Evolutionary conservation across 768 basidiomycete genomes (phyloP).

Genomic region (Hypsizygus marmoreus): DNA sequence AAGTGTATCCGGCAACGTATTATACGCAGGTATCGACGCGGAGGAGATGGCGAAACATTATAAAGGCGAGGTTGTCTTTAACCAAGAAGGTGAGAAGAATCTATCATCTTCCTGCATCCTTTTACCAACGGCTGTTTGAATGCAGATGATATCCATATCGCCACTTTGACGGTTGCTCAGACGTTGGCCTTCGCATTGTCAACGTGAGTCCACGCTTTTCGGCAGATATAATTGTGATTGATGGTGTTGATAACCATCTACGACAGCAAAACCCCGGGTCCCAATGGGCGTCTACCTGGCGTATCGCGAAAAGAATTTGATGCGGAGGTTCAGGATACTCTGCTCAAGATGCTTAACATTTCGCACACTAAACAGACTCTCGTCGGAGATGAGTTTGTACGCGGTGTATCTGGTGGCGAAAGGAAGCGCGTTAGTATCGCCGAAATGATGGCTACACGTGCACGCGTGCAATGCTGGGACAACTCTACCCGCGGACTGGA

Average conservation of each 20-base stretch:
- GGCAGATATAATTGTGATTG: background rate
- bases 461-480: conserved; percentile 82
- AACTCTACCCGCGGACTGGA: conserved; percentile 82
- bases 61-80: conserved; percentile 80
- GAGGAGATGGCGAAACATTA: conserved; percentile 76
- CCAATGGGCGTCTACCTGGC: conserved; percentile 70
- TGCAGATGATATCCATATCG: conserved; percentile 77
- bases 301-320: conserved; percentile 62
- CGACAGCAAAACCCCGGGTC: conserved; percentile 66
- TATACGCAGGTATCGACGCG: conserved; percentile 79
- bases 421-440: conserved; percentile 81
- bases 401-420: conserved; percentile 80
- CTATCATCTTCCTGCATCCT: conserved; percentile 1
- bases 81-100: conserved; percentile 59
- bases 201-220: conserved; percentile 35
- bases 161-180: conserved; percentile 80
- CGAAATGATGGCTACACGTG: conserved; percentile 84
- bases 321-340: conserved; percentile 55
- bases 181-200: conserved; percentile 73
- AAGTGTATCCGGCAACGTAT: conserved; percentile 67
- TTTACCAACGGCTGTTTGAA: background rate
- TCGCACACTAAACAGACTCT: conserved; percentile 77
- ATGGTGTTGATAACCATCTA: conserved; percentile 5
- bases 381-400: conserved; percentile 86
- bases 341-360: conserved; percentile 83